A percentile compares a stretch with the other conserved stretches of the same genome.
These are phyloP conservation scores for Penstemon eatonii DNA, from an alignment of 257 asterid species.

Conservation along the genomic window DNA sequence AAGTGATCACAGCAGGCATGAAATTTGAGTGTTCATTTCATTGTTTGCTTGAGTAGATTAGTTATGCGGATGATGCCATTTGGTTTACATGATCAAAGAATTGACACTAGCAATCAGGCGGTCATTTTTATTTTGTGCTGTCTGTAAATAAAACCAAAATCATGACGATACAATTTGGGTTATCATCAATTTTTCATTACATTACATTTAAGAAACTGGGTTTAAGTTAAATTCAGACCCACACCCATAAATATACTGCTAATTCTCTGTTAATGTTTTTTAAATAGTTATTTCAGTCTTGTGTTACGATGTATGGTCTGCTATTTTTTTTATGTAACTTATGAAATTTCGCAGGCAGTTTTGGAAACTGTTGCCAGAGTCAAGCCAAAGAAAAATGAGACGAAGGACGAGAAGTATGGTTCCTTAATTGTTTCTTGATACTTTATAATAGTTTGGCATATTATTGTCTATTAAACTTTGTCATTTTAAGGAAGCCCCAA, in stretches of 20 bases:
- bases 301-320: neutral
- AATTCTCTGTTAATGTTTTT: conserved; percentile 5
- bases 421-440: conserved; percentile 23
- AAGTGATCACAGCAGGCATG: conserved; percentile 11
- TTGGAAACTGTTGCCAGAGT: conserved; percentile 88
- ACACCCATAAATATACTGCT: conserved; percentile 15
- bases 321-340: conserved; percentile 29
- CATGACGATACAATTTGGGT: neutral
- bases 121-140: conserved; percentile 17
- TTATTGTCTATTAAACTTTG: conserved; percentile 21
- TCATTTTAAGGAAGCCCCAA: conserved; percentile 21
- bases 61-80: conserved; percentile 1
- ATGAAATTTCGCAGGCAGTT: conserved; percentile 61
- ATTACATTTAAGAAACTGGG: conserved; percentile 14
- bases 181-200: conserved; percentile 18
- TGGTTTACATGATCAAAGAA: neutral
- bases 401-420: conserved; percentile 72
- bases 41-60: conserved; percentile 24
- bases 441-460: conserved; percentile 19
- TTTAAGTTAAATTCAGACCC: neutral
- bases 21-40: conserved; percentile 20
- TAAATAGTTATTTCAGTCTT: neutral
- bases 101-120: conserved; percentile 10
- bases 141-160: conserved; percentile 20
- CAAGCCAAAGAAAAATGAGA: conserved; percentile 76